Conservation (phyloP, 2,329 filamentous ascomycete genomes). For the Orbilia javanica region DNA sequence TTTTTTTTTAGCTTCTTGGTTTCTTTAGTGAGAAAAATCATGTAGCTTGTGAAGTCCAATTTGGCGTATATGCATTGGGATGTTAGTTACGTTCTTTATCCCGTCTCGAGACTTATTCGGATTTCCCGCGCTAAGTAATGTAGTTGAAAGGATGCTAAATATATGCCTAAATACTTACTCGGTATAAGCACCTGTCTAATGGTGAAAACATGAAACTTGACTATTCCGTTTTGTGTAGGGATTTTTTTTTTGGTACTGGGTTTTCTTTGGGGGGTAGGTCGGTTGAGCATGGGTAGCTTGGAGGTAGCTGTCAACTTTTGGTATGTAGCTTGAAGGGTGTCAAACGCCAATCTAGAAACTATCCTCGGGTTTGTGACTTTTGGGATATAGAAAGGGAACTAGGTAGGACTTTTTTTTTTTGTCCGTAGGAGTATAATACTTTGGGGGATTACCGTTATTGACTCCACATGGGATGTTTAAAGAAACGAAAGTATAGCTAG, state of each 20-base stretch:
- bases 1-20: background rate
- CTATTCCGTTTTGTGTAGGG: background rate
- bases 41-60: background rate
- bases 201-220: background rate
- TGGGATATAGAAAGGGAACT: background rate
- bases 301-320: background rate
- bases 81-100: background rate
- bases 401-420: background rate
- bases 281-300: background rate
- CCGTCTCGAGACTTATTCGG: background rate
- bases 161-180: background rate
- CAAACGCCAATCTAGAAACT: background rate
- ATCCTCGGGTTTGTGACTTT: background rate
- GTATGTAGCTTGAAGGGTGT: background rate
- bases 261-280: no score
- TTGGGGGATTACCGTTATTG: no score
- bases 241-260: no score
- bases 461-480: background rate
- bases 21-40: background rate
- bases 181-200: background rate
- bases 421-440: no score
- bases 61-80: background rate
- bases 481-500: background rate
- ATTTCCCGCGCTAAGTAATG: background rate
- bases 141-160: background rate